Conservation (phyloP, 2,329 filamentous ascomycete species). For the Daldinia sp. region DNA sequence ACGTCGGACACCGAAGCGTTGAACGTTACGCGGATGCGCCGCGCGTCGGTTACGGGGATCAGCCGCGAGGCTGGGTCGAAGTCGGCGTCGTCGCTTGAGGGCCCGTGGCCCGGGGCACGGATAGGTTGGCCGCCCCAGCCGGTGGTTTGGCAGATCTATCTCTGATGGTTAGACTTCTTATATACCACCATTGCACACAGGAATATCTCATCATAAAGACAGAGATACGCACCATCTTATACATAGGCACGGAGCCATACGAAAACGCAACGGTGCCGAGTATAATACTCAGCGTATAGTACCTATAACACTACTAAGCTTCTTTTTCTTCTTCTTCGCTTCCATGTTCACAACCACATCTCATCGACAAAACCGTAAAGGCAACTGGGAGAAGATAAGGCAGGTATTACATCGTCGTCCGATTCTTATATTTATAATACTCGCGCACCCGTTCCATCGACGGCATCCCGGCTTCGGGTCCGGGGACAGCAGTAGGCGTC, state of each 20-base stretch:
- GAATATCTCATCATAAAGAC: neutral
- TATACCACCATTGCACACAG: neutral
- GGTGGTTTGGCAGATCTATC: conserved; percentile 80
- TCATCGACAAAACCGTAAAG: neutral
- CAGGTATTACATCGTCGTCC: conserved; percentile 67
- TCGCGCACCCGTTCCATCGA: conserved; percentile 71
- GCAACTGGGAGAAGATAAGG: conserved; percentile 6
- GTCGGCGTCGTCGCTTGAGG: conserved; percentile 53
- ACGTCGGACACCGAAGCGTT: conserved; percentile 94
- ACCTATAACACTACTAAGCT: conserved; percentile 55
- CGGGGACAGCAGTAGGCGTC: conserved; percentile 33
- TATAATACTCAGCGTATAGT: conserved; percentile 80
- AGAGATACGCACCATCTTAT: conserved; percentile 84
- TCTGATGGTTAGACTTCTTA: neutral
- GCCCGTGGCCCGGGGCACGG: conserved; percentile 75
- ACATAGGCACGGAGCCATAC: conserved; percentile 85
- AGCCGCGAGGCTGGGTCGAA: conserved; percentile 77
- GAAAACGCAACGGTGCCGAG: conserved; percentile 81
- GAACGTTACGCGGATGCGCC: conserved; percentile 93
- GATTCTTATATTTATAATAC: conserved; percentile 73
- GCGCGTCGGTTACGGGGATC: conserved; percentile 79
- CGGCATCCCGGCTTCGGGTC: conserved; percentile 47
- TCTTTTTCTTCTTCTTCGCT: neutral
- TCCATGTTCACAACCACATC: too few relatives aligned
- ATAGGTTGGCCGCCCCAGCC: conserved; percentile 95